These are phyloP conservation scores for Chlamydomonas schloesseri DNA, from an alignment of 139 green algal species.

Conservation along the genomic window DNA sequence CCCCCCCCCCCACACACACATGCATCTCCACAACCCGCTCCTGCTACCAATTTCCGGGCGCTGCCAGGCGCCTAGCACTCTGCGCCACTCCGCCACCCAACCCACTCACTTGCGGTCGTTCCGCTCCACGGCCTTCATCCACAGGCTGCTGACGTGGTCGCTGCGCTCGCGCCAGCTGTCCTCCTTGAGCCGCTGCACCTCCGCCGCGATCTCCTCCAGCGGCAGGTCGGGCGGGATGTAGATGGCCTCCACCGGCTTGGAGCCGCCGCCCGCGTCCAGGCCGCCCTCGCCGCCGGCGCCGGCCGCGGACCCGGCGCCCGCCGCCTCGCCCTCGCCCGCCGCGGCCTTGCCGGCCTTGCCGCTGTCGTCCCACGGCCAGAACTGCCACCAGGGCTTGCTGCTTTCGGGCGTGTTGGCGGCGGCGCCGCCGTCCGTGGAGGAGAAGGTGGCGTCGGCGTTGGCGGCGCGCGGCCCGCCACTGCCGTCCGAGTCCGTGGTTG, in stretches of 20 bases:
- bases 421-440: too few relatives aligned
- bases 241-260: constrained; percentile 71
- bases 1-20: too few relatives aligned
- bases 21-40: too few relatives aligned
- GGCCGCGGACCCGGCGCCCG: neutral
- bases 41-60: too few relatives aligned
- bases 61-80: too few relatives aligned
- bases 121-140: constrained; percentile 70
- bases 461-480: too few relatives aligned
- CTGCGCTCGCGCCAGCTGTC: constrained; percentile 76
- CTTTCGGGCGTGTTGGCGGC: too few relatives aligned
- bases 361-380: neutral
- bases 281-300: neutral
- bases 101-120: constrained; percentile 68
- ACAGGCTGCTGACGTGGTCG: constrained; percentile 78
- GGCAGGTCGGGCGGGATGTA: constrained; percentile 85
- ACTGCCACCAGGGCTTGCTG: neutral
- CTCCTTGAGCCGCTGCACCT: constrained; percentile 75
- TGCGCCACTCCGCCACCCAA: neutral
- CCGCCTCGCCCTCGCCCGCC: neutral
- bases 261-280: neutral
- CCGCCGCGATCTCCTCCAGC: constrained; percentile 86
- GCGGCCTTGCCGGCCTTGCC: neutral
- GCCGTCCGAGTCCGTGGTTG: neutral
- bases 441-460: too few relatives aligned